Evolutionary conservation across 768 basidiomycete species (phyloP).

Genomic region (Suillus subluteus): DNA sequence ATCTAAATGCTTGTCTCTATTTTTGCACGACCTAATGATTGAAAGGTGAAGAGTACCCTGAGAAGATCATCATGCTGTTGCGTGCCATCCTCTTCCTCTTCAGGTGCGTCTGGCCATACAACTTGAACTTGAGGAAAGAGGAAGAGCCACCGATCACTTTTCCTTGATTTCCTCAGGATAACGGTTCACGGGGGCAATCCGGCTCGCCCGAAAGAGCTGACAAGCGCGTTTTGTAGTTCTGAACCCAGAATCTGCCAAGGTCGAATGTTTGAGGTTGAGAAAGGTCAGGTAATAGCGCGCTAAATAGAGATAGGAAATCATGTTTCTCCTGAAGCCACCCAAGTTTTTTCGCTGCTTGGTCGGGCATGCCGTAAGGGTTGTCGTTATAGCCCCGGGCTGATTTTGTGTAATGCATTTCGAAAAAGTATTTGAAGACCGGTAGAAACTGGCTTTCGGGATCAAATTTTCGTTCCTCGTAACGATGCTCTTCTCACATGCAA

Average conservation of each 20-base stretch:
- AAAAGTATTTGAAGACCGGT: constrained; percentile 38
- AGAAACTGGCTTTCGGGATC: constrained; percentile 24
- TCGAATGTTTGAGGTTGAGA: constrained; percentile 30
- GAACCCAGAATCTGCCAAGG: constrained; percentile 30
- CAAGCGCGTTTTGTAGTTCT: constrained; percentile 27
- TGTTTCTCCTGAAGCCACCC: constrained; percentile 37
- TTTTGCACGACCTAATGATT: constrained; percentile 38
- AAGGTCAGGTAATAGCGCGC: constrained; percentile 18
- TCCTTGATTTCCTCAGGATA: constrained; percentile 8
- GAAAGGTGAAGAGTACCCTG: constrained; percentile 44
- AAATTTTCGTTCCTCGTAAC: constrained; percentile 13
- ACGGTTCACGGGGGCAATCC: constrained; percentile 4
- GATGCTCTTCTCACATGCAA: constrained; percentile 22
- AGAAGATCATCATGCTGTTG: constrained; percentile 46
- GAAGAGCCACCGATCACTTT: constrained; percentile 42
- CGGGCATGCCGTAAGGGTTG: constrained; percentile 17
- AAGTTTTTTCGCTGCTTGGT: constrained; percentile 26
- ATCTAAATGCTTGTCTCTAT: constrained; percentile 46
- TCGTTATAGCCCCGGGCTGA: constrained; percentile 4
- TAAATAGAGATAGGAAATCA: constrained; percentile 29
- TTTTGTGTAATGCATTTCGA: constrained; percentile 47
- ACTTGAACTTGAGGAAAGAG: constrained; percentile 43
- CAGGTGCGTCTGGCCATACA: constrained; percentile 37
- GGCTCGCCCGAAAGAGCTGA: constrained; percentile 26
- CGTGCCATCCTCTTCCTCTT: constrained; percentile 41